Evolutionary conservation across 179 eudicot species (phyloP), one percentile per base, ranked within the genome.

Genomic region (Silene vulgaris): DNA sequence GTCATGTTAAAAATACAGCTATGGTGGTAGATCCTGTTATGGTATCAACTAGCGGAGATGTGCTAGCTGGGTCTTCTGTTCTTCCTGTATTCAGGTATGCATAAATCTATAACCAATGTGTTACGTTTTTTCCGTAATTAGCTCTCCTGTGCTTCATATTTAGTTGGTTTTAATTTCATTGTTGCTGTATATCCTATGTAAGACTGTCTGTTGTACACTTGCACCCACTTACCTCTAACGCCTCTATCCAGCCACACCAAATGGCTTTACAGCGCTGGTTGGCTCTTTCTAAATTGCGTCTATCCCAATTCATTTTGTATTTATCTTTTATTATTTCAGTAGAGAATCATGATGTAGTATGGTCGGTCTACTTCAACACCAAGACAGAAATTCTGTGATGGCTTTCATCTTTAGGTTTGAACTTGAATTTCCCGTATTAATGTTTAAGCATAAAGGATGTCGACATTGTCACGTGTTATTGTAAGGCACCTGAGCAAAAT

Each of bases 11-110:
- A 85, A 91, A 90, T 89, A 84, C 90, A 93, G 98, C 93, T 83
- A 79, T 93, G 72, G 93, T 93, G 67, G 94, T 93, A 71, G 98
- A 93, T 84, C 98, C 98, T 82, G 98, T 93, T 63, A 90, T 93
- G 98, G 93, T 93, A 72, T 92, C 98, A 64, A 93, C 97, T 70
- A 93, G 97, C 79, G 98, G 98, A 73, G 92, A 91, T 82, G 85
- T 87, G 65, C 84, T 93, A 40, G 91, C 98, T 75, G 96, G 88
- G 78, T 85, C 91, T 48, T 85, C 89, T 20, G 79, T 91, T 77
- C 84, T 91, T 65, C 84, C 84, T 80, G 84, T 74, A 69, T 87
- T 90, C 28, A 82, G 90, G 98, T 93, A 85, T 73, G 76, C 68
- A 45, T 52, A 12, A 50, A 35, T 74, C 56, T 9, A 66, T 60